Evolutionary conservation across 176 grass and related monocot genomes (phyloP).

Genomic region (Raddia guianensis): DNA sequence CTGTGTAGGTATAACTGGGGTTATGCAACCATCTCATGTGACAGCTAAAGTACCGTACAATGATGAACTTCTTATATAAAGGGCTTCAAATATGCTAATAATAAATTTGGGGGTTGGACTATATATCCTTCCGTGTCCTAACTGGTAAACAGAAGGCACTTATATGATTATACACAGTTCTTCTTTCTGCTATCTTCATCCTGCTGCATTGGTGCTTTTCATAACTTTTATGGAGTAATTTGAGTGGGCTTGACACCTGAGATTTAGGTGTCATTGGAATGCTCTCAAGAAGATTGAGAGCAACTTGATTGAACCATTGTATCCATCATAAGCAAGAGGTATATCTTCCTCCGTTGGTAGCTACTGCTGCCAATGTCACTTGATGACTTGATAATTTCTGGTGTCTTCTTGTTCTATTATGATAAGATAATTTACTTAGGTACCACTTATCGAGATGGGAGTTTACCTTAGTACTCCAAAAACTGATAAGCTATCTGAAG

Average conservation of each 20-base stretch:
- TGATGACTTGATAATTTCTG: constrained; percentile 16
- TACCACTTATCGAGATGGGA: constrained; percentile 64
- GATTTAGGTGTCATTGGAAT: neutral
- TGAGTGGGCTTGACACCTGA: neutral
- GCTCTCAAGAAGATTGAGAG: neutral
- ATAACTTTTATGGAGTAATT: constrained; percentile 7
- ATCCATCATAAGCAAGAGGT: constrained; percentile 6
- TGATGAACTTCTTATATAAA: constrained; percentile 36
- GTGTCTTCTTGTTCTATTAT: constrained; percentile 26
- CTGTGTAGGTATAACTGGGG: constrained; percentile 25
- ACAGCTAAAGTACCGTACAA: constrained; percentile 19
- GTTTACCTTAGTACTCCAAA: constrained; percentile 93
- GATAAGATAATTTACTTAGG: neutral
- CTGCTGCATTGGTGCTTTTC: constrained; percentile 12
- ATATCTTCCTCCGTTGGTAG: neutral
- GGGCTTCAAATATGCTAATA: neutral
- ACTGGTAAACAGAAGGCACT: constrained; percentile 29
- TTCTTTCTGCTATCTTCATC: constrained; percentile 17
- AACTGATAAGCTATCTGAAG: constrained; percentile 82
- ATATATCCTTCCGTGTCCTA: constrained; percentile 1
- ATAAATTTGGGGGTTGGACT: neutral
- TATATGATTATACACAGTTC: neutral
- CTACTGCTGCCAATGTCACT: constrained; percentile 17
- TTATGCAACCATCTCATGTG: constrained; percentile 25
- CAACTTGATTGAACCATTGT: constrained; percentile 26